phyloP scores from a whole-genome alignment of 108 stramenopile species.

The Fistulifera pelliculosa region DNA sequence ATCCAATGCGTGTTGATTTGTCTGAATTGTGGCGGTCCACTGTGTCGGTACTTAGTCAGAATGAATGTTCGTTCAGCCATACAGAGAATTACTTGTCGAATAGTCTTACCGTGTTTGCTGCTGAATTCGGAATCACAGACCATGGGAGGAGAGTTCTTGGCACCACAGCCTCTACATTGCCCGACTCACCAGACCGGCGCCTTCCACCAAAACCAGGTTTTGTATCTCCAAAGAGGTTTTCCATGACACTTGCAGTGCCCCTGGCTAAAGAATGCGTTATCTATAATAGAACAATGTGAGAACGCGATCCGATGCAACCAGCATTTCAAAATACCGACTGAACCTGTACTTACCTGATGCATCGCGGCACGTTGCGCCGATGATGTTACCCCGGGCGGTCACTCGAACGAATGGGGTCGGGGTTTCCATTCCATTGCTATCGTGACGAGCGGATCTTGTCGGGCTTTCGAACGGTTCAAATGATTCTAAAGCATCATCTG shows the following conservation, averaged over 20 bases:
- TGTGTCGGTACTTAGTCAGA: background rate
- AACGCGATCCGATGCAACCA: no score
- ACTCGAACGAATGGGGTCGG: background rate
- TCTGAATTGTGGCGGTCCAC: conserved; percentile 49
- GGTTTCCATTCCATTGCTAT: no score
- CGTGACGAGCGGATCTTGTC: background rate
- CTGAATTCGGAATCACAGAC: conserved; percentile 52
- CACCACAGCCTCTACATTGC: conserved; percentile 15
- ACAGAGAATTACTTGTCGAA: no score
- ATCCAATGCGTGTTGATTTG: conserved; percentile 49
- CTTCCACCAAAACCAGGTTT: conserved; percentile 12
- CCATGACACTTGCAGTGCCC: conserved; percentile 34
- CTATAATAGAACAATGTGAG: no score
- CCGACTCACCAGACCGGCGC: background rate
- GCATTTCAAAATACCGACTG: no score
- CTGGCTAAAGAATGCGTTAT: conserved; percentile 19
- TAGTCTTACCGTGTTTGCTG: conserved; percentile 22
- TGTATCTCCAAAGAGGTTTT: conserved; percentile 21
- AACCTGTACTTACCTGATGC: no score
- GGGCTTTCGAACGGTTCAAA: background rate
- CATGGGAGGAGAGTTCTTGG: conserved; percentile 55
- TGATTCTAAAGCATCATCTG: background rate
- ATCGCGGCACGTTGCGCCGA: no score
- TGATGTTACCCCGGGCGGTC: no score
- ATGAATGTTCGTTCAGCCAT: background rate